Percentiles rank a stretch among this genome's conserved stretches.
These are phyloP conservation scores for Clavispora phyllophila DNA, from an alignment of 805 yeast genomes.

Conservation along the genomic window DNA sequence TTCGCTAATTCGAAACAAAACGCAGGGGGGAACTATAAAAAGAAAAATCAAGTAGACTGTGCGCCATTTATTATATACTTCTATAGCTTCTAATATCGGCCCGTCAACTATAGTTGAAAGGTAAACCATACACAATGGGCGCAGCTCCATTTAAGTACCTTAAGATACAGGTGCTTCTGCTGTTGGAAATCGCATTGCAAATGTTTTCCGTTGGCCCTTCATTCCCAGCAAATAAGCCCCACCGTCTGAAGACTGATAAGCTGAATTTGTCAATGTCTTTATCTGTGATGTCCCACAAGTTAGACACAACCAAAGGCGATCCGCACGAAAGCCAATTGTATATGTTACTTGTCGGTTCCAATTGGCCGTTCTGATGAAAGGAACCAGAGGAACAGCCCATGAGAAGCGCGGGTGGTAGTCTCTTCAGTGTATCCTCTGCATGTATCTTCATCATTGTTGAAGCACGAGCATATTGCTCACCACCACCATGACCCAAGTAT, in stretches of 20 bases:
- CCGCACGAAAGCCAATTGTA: slow-evolving; percentile 75
- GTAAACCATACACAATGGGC: slow-evolving; percentile 86
- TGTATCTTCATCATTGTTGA: slow-evolving; percentile 37
- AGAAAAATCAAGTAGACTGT: neutral
- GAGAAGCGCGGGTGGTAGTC: slow-evolving; percentile 57
- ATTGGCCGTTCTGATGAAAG: slow-evolving; percentile 49
- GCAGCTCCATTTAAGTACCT: slow-evolving; percentile 86
- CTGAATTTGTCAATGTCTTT: slow-evolving; percentile 87
- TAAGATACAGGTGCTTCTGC: slow-evolving; percentile 67
- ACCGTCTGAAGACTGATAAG: slow-evolving; percentile 49
- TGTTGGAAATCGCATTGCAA: slow-evolving; percentile 51
- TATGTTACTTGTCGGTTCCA: slow-evolving; percentile 74
- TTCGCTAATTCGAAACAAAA: neutral
- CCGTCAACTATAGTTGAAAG: slow-evolving; percentile 32
- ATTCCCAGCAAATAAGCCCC: slow-evolving; percentile 50
- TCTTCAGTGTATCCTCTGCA: slow-evolving; percentile 23
- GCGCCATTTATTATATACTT: neutral
- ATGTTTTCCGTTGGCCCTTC: slow-evolving; percentile 24
- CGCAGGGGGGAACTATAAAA: neutral
- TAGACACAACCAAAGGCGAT: slow-evolving; percentile 76
- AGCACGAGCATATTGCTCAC: slow-evolving; percentile 72
- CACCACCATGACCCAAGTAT: slow-evolving; percentile 95
- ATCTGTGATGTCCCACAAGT: slow-evolving; percentile 96
- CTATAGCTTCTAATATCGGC: neutral
- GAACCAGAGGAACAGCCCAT: slow-evolving; percentile 91